Base-by-base conservation (phyloP, 345 rosid species). In the Raphanus raphanistrum region DNA sequence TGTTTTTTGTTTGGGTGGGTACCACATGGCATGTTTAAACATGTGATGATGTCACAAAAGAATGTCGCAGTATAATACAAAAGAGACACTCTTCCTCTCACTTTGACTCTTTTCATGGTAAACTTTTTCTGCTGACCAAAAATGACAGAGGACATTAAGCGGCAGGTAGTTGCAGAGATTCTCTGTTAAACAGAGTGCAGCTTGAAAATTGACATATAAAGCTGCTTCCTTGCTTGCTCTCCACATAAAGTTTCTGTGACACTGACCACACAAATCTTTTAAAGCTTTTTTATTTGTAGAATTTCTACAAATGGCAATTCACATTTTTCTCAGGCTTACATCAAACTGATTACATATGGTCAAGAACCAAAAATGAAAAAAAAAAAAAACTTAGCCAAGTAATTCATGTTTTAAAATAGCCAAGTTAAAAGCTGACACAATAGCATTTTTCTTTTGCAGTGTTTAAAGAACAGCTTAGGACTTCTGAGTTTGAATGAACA, bases 41-140 rank as follows among this genome's bases (percentile, higher is more conserved):
- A 77, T 63, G 76, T 41, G 36, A 52, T 76, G 75, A 71, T 65
- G 70, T 77, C 76, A 52, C 45, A 21, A 71, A 43, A 77, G 60
- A 77, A 70, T 77, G 66, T 77, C 70, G 59, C 61, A 64, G 54
- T 57, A 27, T 21, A 21, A 35, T 31, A 62, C 11, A 33, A 52
- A 29, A 55, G 33, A 63, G 25, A 3, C 69, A 35, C 41, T 61
- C 74, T 70, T 52, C 64, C 6, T 48, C 52, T 33, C 52, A 41
- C 25, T 76, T 62, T 32, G 48, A 45, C n/a, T 60, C 80, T 75
- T 68, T 33, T 73, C 52, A 54, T 5, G 43, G 55, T 11, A 65
- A 35, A 55, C 67, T 59, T 45, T 17, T 70, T 13, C 59, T 29
- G 31, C 48, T 29, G 15, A 33, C 55, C 36, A 25, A 21, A 57